A percentile compares a stretch with the other conserved stretches of the same genome.
phyloP scores from a whole-genome alignment of 2,329 filamentous ascomycete genomes.

The Pseudopithomyces chartarum region DNA sequence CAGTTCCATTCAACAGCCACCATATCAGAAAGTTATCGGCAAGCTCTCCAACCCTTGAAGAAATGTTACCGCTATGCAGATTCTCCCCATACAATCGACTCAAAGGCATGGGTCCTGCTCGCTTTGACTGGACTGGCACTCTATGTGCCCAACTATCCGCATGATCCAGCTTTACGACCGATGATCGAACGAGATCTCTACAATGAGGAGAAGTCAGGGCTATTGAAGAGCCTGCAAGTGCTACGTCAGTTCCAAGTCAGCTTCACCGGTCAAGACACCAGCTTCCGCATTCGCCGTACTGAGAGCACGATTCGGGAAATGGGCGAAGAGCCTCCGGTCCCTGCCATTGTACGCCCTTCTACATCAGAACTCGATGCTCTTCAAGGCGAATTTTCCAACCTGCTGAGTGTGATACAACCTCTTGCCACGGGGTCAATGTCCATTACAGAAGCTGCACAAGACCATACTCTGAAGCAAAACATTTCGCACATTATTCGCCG shows the following conservation, averaged over 20 bases:
- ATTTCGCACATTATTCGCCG: slow-evolving; percentile 73
- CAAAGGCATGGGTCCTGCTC: slow-evolving; percentile 72
- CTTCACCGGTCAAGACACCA: slow-evolving; percentile 72
- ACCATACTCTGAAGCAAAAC: slow-evolving; percentile 55
- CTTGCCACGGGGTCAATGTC: slow-evolving; percentile 30
- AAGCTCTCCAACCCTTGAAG: slow-evolving; percentile 28
- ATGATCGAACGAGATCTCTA: slow-evolving; percentile 68
- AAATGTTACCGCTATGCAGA: slow-evolving; percentile 9
- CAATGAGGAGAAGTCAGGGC: slow-evolving; percentile 58
- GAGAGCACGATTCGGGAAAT: slow-evolving; percentile 66
- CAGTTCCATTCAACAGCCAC: slow-evolving; percentile 15
- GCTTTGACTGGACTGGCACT: slow-evolving; percentile 75
- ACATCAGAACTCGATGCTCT: slow-evolving; percentile 70
- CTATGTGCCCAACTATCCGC: slow-evolving; percentile 84
- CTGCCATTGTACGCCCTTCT: slow-evolving; percentile 73
- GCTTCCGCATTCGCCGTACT: slow-evolving; percentile 67
- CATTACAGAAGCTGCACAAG: slow-evolving; percentile 29
- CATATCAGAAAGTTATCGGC: slow-evolving; percentile 39
- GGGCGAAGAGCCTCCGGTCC: slow-evolving; percentile 68
- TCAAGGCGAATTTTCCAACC: slow-evolving; percentile 81
- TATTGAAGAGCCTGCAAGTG: slow-evolving; percentile 63
- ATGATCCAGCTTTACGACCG: slow-evolving; percentile 73
- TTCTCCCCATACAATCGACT: slow-evolving; percentile 33
- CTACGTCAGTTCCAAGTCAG: slow-evolving; percentile 68
- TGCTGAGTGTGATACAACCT: slow-evolving; percentile 56